phyloP scores from a whole-genome alignment of 225 moss, liverwort and hornwort genomes.

The Asterella californica region DNA sequence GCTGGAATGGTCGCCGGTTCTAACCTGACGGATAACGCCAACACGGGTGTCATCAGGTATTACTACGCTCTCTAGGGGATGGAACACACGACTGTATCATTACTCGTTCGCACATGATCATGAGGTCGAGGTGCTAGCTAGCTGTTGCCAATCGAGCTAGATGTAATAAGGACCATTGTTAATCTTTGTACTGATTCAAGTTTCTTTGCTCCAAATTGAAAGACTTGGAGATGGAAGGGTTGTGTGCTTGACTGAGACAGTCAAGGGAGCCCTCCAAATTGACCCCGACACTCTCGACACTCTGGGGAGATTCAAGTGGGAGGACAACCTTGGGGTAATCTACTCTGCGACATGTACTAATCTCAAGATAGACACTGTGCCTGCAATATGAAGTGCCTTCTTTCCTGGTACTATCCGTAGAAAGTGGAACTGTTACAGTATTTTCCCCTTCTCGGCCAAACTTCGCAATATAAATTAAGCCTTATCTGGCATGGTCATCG shows the following conservation, averaged over 20 bases:
- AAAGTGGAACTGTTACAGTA: too few species aligned
- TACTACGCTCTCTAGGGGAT: background rate
- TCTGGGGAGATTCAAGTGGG: conserved; percentile 20
- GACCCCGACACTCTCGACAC: conserved; percentile 31
- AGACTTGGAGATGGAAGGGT: conserved; percentile 38
- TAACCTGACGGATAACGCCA: conserved; percentile 39
- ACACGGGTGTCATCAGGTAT: conserved; percentile 39
- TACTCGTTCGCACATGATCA: background rate
- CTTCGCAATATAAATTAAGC: too few species aligned
- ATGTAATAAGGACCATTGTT: background rate
- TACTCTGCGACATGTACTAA: background rate
- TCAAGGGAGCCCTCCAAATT: conserved; percentile 34
- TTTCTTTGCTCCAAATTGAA: background rate
- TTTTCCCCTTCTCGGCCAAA: too few species aligned
- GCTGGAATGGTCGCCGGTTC: conserved; percentile 35
- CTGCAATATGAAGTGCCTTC: background rate
- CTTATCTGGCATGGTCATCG: too few species aligned
- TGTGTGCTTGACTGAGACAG: conserved; percentile 40
- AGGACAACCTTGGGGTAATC: conserved; percentile 34
- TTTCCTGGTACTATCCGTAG: background rate
- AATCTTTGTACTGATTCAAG: background rate
- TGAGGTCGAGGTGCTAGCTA: too few species aligned
- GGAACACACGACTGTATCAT: background rate
- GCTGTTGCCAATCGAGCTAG: background rate
- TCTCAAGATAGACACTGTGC: too few species aligned